phyloP scores from a whole-genome alignment of 106 monocot species.

The Gastrodia elata region DNA sequence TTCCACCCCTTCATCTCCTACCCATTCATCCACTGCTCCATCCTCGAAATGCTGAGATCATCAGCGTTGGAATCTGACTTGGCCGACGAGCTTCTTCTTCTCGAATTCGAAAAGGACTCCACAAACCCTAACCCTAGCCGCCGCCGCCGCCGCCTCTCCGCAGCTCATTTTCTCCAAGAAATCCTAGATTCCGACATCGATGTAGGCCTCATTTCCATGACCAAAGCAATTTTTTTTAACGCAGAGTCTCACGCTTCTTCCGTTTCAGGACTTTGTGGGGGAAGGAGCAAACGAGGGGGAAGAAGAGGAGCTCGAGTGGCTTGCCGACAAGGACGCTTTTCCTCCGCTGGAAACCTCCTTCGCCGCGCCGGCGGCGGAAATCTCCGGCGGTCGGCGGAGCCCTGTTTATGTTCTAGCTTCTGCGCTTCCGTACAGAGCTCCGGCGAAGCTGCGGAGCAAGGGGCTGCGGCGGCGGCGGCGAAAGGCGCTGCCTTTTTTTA shows the following conservation, averaged over 20 bases:
- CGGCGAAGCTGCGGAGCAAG: slow-evolving; percentile 26
- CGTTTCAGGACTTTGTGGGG: slow-evolving; percentile 14
- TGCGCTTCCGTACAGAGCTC: slow-evolving; percentile 7
- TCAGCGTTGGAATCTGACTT: slow-evolving; percentile 10
- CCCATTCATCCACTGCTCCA: too few species aligned
- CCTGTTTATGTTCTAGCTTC: slow-evolving; percentile 23
- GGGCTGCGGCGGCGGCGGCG: slow-evolving; percentile 17
- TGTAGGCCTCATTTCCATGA: background rate
- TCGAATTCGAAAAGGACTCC: slow-evolving; percentile 3
- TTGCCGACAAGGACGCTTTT: slow-evolving; percentile 42
- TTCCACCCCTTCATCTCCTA: too few species aligned
- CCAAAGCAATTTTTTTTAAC: background rate
- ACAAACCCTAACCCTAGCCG: slow-evolving; percentile 2
- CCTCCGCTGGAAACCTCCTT: slow-evolving; percentile 45
- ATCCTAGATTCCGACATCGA: slow-evolving; percentile 13
- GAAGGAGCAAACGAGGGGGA: slow-evolving; percentile 19
- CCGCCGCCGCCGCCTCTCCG: slow-evolving; percentile 4
- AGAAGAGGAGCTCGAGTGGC: slow-evolving; percentile 67
- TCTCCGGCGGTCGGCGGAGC: background rate
- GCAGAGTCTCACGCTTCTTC: background rate
- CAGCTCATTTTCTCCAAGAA: slow-evolving; percentile 5
- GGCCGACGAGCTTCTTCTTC: slow-evolving; percentile 5
- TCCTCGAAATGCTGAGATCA: background rate
- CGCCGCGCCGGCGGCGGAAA: slow-evolving; percentile 11
- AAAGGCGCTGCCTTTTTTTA: slow-evolving; percentile 4